Percentiles rank a stretch among this genome's conserved stretches.
phyloP scores from a whole-genome alignment of 345 rosid species.

The Citrus mangshanensis region DNA sequence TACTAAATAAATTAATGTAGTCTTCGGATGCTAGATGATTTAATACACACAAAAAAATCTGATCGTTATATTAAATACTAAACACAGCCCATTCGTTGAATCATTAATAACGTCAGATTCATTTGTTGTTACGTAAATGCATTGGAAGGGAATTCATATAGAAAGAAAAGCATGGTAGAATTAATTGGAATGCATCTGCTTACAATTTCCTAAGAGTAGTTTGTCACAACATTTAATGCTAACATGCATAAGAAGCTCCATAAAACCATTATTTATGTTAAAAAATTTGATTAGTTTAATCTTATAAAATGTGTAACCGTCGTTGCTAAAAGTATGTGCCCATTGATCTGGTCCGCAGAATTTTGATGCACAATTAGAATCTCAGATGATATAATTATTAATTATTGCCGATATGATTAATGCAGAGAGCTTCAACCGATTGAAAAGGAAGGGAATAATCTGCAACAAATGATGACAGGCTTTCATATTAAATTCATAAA shows the following conservation, averaged over 20 bases:
- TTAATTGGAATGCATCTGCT: not conserved
- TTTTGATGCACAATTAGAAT: not conserved
- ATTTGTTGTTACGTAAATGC: not conserved
- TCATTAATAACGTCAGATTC: not conserved
- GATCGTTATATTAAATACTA: not conserved
- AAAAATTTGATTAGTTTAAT: not conserved
- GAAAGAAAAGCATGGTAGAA: too few relatives aligned
- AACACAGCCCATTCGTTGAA: not conserved
- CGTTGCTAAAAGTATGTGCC: not conserved
- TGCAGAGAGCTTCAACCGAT: not conserved
- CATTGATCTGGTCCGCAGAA: not conserved
- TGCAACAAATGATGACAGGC: not conserved
- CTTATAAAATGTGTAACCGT: not conserved
- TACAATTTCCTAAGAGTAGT: not conserved
- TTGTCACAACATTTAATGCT: conserved; percentile 1
- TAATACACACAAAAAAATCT: not conserved
- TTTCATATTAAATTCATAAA: not conserved
- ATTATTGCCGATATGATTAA: not conserved
- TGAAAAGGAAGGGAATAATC: not conserved
- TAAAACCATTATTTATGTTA: not conserved
- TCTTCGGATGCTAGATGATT: too few relatives aligned
- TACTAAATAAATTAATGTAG: too few relatives aligned
- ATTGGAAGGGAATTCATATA: not conserved
- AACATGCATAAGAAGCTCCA: not conserved
- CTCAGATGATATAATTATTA: not conserved